Evolutionary conservation across 768 basidiomycete species (phyloP).

Genomic region (Epithele typhae): DNA sequence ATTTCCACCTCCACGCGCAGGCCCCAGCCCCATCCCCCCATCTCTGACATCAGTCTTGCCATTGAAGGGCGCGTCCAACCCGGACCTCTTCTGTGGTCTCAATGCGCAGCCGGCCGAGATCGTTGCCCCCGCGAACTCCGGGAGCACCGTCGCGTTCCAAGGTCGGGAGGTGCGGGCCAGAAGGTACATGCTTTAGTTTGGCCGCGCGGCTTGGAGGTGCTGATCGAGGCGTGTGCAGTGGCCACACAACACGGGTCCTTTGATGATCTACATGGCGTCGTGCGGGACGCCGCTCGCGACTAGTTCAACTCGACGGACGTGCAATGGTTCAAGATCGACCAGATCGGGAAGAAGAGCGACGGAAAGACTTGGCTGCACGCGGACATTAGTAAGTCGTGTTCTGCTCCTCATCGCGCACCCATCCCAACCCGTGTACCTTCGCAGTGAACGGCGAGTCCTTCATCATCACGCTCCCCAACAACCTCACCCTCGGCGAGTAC

Average conservation of each 20-base stretch:
- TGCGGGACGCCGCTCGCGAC: constrained; percentile 56
- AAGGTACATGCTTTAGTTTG: no score
- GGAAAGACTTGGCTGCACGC: constrained; percentile 22
- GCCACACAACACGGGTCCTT: constrained; percentile 59
- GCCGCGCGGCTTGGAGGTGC: no score
- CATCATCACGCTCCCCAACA: constrained; percentile 31
- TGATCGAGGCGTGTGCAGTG: no score
- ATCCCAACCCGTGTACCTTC: neutral
- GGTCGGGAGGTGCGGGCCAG: constrained; percentile 47
- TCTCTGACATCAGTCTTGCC: constrained; percentile 39
- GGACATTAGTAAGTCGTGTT: constrained; percentile 20
- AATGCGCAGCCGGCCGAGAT: constrained; percentile 45
- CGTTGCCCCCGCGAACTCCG: constrained; percentile 55
- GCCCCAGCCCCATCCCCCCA: constrained; percentile 39
- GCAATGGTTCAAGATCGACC: constrained; percentile 64
- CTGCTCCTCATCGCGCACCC: neutral
- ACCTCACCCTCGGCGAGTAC: constrained; percentile 66
- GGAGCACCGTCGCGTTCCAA: constrained; percentile 47
- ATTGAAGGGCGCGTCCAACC: constrained; percentile 58
- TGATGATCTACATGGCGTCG: constrained; percentile 69
- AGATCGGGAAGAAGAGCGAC: constrained; percentile 23
- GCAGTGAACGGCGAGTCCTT: constrained; percentile 23
- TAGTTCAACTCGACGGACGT: constrained; percentile 54
- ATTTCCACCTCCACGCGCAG: no score
- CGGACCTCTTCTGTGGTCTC: constrained; percentile 56